These are phyloP conservation scores for Bryum argenteum DNA, from an alignment of 225 moss, liverwort and hornwort genomes.

Conservation along the genomic window DNA sequence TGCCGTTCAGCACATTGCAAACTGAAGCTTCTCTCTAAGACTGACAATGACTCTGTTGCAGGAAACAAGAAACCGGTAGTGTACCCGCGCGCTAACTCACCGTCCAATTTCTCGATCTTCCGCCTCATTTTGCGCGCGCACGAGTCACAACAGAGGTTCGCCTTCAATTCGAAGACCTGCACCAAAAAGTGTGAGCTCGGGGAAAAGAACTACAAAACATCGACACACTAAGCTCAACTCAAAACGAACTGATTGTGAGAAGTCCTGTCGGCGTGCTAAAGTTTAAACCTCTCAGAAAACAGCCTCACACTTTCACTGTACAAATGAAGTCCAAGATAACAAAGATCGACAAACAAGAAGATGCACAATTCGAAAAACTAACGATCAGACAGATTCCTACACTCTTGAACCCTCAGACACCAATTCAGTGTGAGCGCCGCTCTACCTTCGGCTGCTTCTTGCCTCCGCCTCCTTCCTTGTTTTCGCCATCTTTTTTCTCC, in stretches of 20 bases:
- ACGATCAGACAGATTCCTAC: too few species aligned
- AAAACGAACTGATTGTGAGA: neutral
- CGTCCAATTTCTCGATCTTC: conserved; percentile 44
- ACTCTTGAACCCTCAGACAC: neutral
- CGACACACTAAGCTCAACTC: neutral
- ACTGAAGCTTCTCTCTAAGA: neutral
- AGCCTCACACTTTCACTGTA: neutral
- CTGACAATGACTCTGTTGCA: neutral
- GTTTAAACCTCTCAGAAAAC: neutral
- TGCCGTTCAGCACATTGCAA: neutral
- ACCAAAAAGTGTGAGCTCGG: conserved; percentile 17
- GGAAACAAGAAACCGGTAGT: neutral
- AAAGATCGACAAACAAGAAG: conserved; percentile 1
- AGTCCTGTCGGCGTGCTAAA: neutral
- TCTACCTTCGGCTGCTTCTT: conserved; percentile 49
- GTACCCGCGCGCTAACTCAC: conserved; percentile 22
- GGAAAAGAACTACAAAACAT: neutral
- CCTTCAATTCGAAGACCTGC: conserved; percentile 45
- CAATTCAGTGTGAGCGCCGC: neutral
- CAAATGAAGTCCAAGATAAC: neutral
- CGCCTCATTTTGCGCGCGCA: conserved; percentile 36
- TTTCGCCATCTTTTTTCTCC: neutral
- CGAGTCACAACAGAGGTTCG: conserved; percentile 37
- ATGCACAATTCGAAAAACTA: neutral
- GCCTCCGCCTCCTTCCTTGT: neutral